Base-by-base conservation (phyloP, 129 eudicot species). In the Arctium lappa region DNA sequence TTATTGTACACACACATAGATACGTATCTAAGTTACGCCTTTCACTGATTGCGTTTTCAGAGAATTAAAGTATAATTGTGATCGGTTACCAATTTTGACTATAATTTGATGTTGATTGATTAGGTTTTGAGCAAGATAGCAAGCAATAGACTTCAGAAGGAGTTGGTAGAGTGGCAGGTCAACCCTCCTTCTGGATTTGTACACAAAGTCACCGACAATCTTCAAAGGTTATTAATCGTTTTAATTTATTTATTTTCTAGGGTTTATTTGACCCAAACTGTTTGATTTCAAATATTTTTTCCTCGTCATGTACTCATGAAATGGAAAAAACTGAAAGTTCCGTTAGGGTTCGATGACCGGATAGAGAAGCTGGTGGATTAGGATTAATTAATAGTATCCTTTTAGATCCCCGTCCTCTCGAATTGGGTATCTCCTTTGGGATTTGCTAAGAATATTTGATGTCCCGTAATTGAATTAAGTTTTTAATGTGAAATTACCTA, bases 111-210 rank as follows among this genome's bases (percentile, higher is more conserved):
- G 77, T 34, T 73, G 73, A 74, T 18, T 78, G 77, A 72, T 81
- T 46, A 91, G 99, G 88, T 88, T 65, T 75, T 95, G 75, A 95
- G 99, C 94, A 95, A 95, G 84, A 93, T 95, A 69, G 99, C 99
- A 2, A 66, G 89, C 88, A 93, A 93, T 87, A 89, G 99, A 83
- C 92, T 95, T 62, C 99, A 95, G 86, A 95, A 95, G 86, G 99
- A 95, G 90, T 78, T 95, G 81, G 89, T 88, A n/a, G 98, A 95
- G 93, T 95, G 99, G 99, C 99, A 95, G 88, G 88, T 88, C 48
- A 93, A 95, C 82, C 99, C 98, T 2, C 98, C 99, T 30, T 42
- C 88, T 38, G 99, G 99, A 44, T 95, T 95, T 86, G 66, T 85
- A 53, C 97, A 90, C 81, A 93, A 91, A 73, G 89, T 89, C 86